phyloP scores from a whole-genome alignment of 306 rosid genomes.

The Trichosanthes truncata region DNA sequence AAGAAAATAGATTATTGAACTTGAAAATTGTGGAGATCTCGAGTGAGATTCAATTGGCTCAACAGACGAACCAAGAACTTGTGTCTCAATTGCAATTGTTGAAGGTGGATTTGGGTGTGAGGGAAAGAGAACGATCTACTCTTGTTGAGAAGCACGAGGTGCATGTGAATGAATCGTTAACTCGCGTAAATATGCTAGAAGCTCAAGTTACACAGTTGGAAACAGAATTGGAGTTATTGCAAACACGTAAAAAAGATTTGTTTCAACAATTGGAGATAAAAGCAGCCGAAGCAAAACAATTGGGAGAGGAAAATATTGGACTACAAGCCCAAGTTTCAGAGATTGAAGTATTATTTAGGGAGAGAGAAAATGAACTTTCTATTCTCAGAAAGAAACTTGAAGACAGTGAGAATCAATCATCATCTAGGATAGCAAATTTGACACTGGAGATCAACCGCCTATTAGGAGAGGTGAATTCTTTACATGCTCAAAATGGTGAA shows the following conservation, averaged over 20 bases:
- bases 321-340: constrained; percentile 36
- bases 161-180: constrained; percentile 30
- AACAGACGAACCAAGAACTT: constrained; percentile 36
- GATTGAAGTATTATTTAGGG: constrained; percentile 35
- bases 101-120: constrained; percentile 39
- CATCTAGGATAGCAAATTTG: constrained; percentile 44
- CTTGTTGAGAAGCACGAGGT: constrained; percentile 46
- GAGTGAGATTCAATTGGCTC: constrained; percentile 42
- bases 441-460: constrained; percentile 44
- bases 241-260: constrained; percentile 30
- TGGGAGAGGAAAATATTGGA: constrained; percentile 32
- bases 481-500: constrained; percentile 38
- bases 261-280: constrained; percentile 35
- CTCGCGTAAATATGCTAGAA: constrained; percentile 34
- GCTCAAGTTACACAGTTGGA: constrained; percentile 27
- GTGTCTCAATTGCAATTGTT: constrained; percentile 31
- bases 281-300: constrained; percentile 35
- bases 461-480: constrained; percentile 27
- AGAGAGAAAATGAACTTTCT: constrained; percentile 46
- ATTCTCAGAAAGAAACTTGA: constrained; percentile 40
- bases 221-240: constrained; percentile 39
- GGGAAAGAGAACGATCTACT: constrained; percentile 38
- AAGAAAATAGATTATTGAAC: constrained; percentile 52
- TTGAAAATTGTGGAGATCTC: constrained; percentile 37
- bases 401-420: constrained; percentile 36